Percentiles rank a stretch among this genome's conserved stretches.
Evolutionary conservation across 2,329 filamentous ascomycete species (phyloP).

Genomic region (Metarhizium brunneum): DNA sequence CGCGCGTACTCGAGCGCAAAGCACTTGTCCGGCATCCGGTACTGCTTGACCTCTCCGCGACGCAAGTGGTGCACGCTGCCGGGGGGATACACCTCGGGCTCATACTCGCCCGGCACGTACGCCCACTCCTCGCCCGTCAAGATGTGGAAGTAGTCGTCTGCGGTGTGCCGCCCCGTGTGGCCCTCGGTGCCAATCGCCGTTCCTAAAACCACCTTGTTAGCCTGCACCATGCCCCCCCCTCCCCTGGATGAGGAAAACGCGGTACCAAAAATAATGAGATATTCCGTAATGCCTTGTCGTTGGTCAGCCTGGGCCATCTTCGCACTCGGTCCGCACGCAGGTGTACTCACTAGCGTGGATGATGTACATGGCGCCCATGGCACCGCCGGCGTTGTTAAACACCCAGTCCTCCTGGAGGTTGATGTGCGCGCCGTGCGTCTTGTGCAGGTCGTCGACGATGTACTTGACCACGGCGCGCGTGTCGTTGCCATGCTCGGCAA

Average conservation of each 20-base stretch:
- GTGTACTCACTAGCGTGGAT: slow-evolving; percentile 65
- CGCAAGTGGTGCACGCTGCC: slow-evolving; percentile 64
- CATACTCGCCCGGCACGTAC: slow-evolving; percentile 59
- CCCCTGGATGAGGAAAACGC: too few species aligned
- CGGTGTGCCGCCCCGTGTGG: slow-evolving; percentile 79
- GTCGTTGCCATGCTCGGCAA: slow-evolving; percentile 64
- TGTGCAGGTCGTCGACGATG: slow-evolving; percentile 59
- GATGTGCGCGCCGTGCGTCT: slow-evolving; percentile 43
- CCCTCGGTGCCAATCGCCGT: slow-evolving; percentile 78
- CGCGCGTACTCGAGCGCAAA: slow-evolving; percentile 78
- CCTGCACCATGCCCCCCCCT: background rate
- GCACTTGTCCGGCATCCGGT: slow-evolving; percentile 67
- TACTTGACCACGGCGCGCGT: slow-evolving; percentile 58
- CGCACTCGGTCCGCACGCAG: background rate
- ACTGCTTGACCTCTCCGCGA: slow-evolving; percentile 70
- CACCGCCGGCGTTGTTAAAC: slow-evolving; percentile 85
- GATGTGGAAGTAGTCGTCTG: slow-evolving; percentile 94
- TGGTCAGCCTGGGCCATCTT: too few species aligned
- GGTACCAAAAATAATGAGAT: slow-evolving; percentile 72
- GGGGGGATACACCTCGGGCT: slow-evolving; percentile 59
- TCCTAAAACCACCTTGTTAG: slow-evolving; percentile 22
- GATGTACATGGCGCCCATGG: slow-evolving; percentile 88
- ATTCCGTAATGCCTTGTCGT: slow-evolving; percentile 63
- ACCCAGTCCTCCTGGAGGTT: slow-evolving; percentile 75
- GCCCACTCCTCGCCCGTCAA: slow-evolving; percentile 68